Evolutionary conservation across 2,329 filamentous ascomycete species (phyloP), one percentile per base, ranked within the genome.

Genomic region (Fusarium liriodendri): DNA sequence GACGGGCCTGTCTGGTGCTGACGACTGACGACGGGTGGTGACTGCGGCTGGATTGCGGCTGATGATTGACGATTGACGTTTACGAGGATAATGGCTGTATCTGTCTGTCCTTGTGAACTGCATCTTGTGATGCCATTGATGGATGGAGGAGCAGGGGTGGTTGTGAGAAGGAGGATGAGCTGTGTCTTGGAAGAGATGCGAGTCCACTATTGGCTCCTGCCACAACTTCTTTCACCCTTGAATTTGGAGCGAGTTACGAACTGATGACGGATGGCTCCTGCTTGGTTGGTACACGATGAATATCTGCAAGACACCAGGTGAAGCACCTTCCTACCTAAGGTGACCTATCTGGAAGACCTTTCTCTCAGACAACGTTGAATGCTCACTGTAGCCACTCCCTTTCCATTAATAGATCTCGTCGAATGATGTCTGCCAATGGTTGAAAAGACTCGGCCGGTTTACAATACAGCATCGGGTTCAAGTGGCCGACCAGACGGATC

Each of bases 1-100:
- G 73, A 73, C 40, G 65, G 59, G 66, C 62, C 52, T 37, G 73
- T 67, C 71, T 64, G 65, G 55, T 63, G 69, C 72, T 75, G 72
- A 67, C 67, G 72, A 78, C 73, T 72, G 69, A 71, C 62, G 40
- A 58, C 37, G 35, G 69, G 40, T 68, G 57, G 25, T 52, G 25
- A 29, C 47, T 32, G 47, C 47, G 47, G 25, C 47, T 52, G 47
- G 47, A 29, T 50, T 45, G 63, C 67, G 62, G 60, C 57, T 72
- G 60, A 55, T 33, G 14, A n/a, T 63, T 66, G 66, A 27, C 32
- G 52, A 29, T 52, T 55, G 52, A 62, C 14, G 40, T 59, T 69
- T 74, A 60, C 69, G 62, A 67, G 72, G 69, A 64, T 74, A 50
- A 42, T 59, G 64, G 59, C 63, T 47, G 64, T 61, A 66, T 65